Evolutionary conservation across 495 filamentous ascomycete genomes (phyloP), one percentile per base, ranked within the genome.

Genomic region (Astrocystis sublimbata): DNA sequence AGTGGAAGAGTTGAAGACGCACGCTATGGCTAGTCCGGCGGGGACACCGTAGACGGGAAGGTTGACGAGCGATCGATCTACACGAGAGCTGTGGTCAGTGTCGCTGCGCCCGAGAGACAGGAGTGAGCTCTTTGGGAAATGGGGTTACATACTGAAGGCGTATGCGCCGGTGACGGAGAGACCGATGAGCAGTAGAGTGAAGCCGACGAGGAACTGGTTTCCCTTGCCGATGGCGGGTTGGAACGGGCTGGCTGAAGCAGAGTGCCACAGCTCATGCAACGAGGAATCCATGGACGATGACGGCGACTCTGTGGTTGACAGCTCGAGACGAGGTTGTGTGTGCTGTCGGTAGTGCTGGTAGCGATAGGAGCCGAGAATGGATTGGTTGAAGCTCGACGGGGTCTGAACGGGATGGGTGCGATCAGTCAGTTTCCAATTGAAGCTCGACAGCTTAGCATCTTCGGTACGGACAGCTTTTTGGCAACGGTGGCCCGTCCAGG

Each of bases 1-100:
- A 46, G n/a, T n/a, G n/a, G n/a, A n/a, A n/a, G n/a, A 38, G 30
- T 26, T 61, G 40, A 60, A 59, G 58, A 81, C 86, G 71, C 86
- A 97, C 94, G 92, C 96, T 77, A 96, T 85, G 55, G 91, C 88
- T 65, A 96, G 69, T 50, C 92, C 92, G 61, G 94, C 93, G 49
- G 96, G 93, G 45, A 97, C 65, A 42, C 92, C 94, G 62, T 94
- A 78, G n/a, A 92, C 65, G 26, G 86, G 82, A 50, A 97, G 80
- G 72, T 84, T 92, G 62, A 83, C 71, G 62, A 97, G 72, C n/a
- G 92, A 92, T 41, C 92, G 92, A 76, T 97, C 94, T 97, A 73
- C 6, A 45, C 23, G n/a, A 60, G 23, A 36, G 51, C 26, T 7
- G n/a, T n/a, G 24, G 54, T 69, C 40, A 67, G 55, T 31, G 21